These are phyloP conservation scores for Bromus sterilis DNA, from an alignment of 176 grass and related monocot genomes.

Conservation along the genomic window DNA sequence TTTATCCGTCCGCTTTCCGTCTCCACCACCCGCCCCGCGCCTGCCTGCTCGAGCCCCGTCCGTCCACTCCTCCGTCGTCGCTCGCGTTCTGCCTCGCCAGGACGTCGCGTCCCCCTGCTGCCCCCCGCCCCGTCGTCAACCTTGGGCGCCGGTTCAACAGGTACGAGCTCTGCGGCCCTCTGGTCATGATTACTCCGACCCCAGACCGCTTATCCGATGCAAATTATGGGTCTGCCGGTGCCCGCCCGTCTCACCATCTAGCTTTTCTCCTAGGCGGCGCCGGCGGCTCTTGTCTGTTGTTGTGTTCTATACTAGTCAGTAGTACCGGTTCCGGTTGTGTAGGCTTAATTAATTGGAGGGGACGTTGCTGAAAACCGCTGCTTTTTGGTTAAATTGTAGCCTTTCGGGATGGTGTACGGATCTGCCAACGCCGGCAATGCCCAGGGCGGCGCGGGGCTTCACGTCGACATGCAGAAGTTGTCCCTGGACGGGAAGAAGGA, in stretches of 20 bases:
- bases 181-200: neutral
- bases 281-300: neutral
- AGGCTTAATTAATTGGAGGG: neutral
- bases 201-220: neutral
- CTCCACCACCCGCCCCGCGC: constrained; percentile 1
- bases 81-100: neutral
- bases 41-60: no score
- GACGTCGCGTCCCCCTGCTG: neutral
- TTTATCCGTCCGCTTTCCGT: constrained; percentile 25
- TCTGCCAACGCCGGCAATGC: constrained; percentile 47
- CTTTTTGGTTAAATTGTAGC: constrained; percentile 31
- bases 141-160: neutral
- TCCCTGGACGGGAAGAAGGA: constrained; percentile 63
- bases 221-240: neutral
- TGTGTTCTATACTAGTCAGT: neutral
- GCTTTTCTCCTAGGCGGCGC: neutral
- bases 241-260: neutral
- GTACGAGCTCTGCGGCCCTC: neutral
- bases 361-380: neutral
- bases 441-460: constrained; percentile 14
- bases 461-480: constrained; percentile 64
- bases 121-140: neutral
- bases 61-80: neutral
- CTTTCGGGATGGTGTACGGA: constrained; percentile 44
- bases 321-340: neutral